Percentiles rank a stretch among this genome's conserved stretches.
Evolutionary conservation across 345 rosid genomes (phyloP).

Genomic region (Hibiscus trionum): DNA sequence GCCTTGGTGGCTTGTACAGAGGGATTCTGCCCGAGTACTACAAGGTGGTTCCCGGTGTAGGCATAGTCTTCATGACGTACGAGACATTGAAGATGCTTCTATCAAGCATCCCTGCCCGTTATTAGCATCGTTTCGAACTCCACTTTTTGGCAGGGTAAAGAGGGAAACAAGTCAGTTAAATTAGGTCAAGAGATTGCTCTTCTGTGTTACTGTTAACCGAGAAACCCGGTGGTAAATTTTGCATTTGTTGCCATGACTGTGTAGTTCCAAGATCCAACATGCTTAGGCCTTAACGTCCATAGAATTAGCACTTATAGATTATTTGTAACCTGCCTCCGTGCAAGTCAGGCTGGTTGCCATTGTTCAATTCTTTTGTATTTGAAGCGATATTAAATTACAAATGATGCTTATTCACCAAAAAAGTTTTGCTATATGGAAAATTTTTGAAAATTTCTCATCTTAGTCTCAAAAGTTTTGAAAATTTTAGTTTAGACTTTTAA

Average conservation of each 20-base stretch:
- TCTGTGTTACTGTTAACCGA: not conserved
- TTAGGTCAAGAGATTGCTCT: conserved; percentile 19
- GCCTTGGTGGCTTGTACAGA: conserved; percentile 76
- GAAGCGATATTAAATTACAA: not conserved
- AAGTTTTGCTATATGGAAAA: too few species aligned
- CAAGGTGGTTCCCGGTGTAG: conserved; percentile 95
- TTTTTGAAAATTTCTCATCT: too few species aligned
- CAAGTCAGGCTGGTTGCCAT: not conserved
- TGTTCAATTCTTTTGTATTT: not conserved
- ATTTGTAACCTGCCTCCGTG: not conserved
- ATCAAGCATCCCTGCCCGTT: conserved; percentile 28
- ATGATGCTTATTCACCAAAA: not conserved
- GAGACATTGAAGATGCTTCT: conserved; percentile 60
- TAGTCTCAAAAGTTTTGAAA: too few species aligned
- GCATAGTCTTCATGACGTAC: conserved; percentile 81
- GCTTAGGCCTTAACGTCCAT: conserved; percentile 3
- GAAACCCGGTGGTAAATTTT: not conserved
- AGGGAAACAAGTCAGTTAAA: not conserved
- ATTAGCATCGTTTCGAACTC: conserved; percentile 8
- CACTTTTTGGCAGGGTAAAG: conserved; percentile 4
- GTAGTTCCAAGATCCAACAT: not conserved
- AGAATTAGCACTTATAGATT: conserved; percentile 4
- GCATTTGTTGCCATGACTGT: not conserved
- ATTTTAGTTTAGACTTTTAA: too few species aligned
- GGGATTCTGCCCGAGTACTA: conserved; percentile 92